Evolutionary conservation across 495 filamentous ascomycete genomes (phyloP).

Genomic region (Penicillium argentinense): DNA sequence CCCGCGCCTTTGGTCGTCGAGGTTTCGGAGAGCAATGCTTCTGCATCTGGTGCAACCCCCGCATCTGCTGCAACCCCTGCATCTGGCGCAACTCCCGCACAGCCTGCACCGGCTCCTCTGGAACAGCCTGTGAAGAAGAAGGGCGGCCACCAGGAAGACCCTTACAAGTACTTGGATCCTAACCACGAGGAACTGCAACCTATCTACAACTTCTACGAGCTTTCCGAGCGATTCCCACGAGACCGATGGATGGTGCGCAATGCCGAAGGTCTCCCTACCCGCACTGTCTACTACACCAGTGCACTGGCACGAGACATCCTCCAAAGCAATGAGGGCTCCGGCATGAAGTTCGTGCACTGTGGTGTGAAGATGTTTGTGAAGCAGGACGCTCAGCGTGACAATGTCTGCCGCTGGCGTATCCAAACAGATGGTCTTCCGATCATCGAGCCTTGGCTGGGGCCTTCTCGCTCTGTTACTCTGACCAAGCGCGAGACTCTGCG

Average conservation of each 20-base stretch:
- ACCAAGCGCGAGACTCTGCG: constrained; percentile 73
- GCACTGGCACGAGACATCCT: constrained; percentile 82
- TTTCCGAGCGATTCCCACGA: constrained; percentile 78
- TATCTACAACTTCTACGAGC: constrained; percentile 78
- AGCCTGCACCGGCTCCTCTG: constrained; percentile 15
- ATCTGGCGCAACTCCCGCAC: constrained; percentile 24
- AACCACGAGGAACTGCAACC: constrained; percentile 70
- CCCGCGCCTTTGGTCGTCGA: constrained; percentile 41
- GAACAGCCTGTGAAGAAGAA: constrained; percentile 38
- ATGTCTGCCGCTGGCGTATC: constrained; percentile 89
- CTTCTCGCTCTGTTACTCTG: constrained; percentile 69
- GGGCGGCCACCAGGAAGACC: constrained; percentile 72
- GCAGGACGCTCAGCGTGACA: constrained; percentile 82
- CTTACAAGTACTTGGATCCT: constrained; percentile 81
- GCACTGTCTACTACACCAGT: constrained; percentile 94
- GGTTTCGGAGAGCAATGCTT: constrained; percentile 35
- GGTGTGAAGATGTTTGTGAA: constrained; percentile 99
- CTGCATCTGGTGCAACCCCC: too few relatives aligned
- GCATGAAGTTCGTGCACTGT: constrained; percentile 93
- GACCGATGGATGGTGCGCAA: constrained; percentile 97
- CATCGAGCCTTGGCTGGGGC: constrained; percentile 82
- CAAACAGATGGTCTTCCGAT: constrained; percentile 91
- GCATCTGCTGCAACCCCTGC: too few relatives aligned
- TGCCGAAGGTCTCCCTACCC: constrained; percentile 73
- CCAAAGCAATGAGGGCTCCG: constrained; percentile 75